phyloP scores from a whole-genome alignment of 1,284 basidiomycete species.

The Cryptococcus deneoformans region DNA sequence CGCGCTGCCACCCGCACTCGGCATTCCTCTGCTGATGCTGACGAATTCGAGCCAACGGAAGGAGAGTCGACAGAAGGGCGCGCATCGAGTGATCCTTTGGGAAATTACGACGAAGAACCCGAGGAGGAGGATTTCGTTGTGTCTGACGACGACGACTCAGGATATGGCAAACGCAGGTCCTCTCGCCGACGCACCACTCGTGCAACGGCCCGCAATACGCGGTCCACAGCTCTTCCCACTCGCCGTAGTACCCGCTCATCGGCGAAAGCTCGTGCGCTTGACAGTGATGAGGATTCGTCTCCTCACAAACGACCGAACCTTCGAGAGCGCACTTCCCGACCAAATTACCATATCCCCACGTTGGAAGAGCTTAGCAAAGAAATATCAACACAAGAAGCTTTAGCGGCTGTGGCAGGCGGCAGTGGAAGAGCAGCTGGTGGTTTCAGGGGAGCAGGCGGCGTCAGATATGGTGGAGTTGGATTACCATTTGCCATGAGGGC shows the following conservation, averaged over 20 bases:
- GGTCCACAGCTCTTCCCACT: conserved; percentile 6
- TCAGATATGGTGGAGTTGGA: conserved; percentile 27
- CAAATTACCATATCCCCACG: conserved; percentile 48
- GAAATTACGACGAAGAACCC: conserved; percentile 15
- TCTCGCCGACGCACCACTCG: conserved; percentile 2
- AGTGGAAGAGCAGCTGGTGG: conserved; percentile 23
- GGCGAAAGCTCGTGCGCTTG: conserved; percentile 6
- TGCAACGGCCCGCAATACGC: not conserved
- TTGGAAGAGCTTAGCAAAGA: conserved; percentile 36
- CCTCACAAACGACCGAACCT: conserved; percentile 28
- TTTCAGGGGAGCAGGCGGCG: conserved; percentile 26
- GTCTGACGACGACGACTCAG: not conserved
- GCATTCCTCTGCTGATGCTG: conserved; percentile 14
- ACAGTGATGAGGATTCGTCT: conserved; percentile 33
- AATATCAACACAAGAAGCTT: conserved; percentile 21
- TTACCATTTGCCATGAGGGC: conserved; percentile 34
- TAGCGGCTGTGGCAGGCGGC: conserved; percentile 31
- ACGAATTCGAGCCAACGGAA: conserved; percentile 16
- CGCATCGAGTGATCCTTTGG: conserved; percentile 13
- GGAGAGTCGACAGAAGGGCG: conserved; percentile 9
- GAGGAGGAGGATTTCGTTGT: conserved; percentile 12
- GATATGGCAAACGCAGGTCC: conserved; percentile 1
- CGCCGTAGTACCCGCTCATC: conserved; percentile 19
- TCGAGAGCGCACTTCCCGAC: conserved; percentile 38
- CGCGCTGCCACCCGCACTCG: conserved; percentile 2